Evolutionary conservation across 495 filamentous ascomycete genomes (phyloP).

Genomic region (Trichoderma virens): DNA sequence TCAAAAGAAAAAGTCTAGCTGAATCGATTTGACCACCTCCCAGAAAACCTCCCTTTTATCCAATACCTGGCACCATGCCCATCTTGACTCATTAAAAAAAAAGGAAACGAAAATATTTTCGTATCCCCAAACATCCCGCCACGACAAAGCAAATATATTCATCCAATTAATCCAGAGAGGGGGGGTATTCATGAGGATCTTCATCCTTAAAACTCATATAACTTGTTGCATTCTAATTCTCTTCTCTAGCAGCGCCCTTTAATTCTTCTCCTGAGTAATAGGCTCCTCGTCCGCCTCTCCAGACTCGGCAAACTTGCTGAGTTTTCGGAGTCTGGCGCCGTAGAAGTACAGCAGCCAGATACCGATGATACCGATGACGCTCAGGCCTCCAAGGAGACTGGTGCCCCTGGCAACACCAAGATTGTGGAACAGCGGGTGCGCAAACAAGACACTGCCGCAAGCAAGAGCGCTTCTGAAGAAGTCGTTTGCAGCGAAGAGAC

Average conservation of each 20-base stretch:
- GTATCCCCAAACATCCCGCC: too few species aligned
- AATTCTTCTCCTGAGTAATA: not conserved
- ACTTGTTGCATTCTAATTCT: not conserved
- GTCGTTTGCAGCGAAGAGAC: constrained; percentile 56
- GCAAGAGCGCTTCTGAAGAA: constrained; percentile 49
- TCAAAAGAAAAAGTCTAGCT: too few species aligned
- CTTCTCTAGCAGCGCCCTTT: not conserved
- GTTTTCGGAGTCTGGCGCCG: constrained; percentile 39
- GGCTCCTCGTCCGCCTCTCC: constrained; percentile 7
- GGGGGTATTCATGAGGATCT: too few species aligned
- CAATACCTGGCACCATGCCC: too few species aligned
- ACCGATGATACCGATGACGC: constrained; percentile 46
- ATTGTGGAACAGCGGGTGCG: constrained; percentile 47
- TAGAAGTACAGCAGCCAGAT: constrained; percentile 48
- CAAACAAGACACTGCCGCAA: constrained; percentile 50
- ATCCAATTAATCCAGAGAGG: too few species aligned
- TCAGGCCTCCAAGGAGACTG: constrained; percentile 49
- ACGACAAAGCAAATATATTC: too few species aligned
- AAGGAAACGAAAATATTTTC: too few species aligned
- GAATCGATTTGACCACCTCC: too few species aligned
- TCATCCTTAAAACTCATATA: too few species aligned
- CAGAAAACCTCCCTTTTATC: too few species aligned
- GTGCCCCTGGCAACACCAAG: constrained; percentile 49
- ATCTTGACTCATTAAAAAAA: too few species aligned
- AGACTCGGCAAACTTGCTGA: constrained; percentile 37